Evolutionary conservation across 2,329 filamentous ascomycete species (phyloP).

Genomic region (Plenodomus biglobosus): DNA sequence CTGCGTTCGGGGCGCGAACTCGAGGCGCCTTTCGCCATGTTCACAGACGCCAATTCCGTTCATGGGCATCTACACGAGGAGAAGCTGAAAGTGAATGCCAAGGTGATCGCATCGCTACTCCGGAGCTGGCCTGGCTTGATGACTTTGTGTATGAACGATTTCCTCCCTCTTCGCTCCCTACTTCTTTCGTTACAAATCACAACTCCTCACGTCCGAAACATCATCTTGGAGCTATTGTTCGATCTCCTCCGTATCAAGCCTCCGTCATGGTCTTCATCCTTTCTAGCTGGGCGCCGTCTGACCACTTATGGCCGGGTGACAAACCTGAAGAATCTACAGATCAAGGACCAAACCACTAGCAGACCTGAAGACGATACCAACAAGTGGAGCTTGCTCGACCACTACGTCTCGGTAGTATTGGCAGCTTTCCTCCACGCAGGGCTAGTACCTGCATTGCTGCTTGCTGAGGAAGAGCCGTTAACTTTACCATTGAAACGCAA

Average conservation of each 20-base stretch:
- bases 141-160: constrained; percentile 83
- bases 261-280: constrained; percentile 92
- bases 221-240: constrained; percentile 86
- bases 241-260: constrained; percentile 85
- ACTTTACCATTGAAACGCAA: constrained; percentile 77
- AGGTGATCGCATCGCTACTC: constrained; percentile 86
- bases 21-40: constrained; percentile 81
- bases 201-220: constrained; percentile 63
- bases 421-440: constrained; percentile 83
- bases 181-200: constrained; percentile 65
- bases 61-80: constrained; percentile 58
- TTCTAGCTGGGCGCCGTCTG: constrained; percentile 84
- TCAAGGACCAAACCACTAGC: constrained; percentile 57
- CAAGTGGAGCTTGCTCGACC: constrained; percentile 79
- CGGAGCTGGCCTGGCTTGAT: constrained; percentile 94
- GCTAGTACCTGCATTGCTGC: constrained; percentile 56
- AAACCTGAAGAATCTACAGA: constrained; percentile 68
- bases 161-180: constrained; percentile 80
- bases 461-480: constrained; percentile 68
- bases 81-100: constrained; percentile 80
- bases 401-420: constrained; percentile 87
- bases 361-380: constrained; percentile 66
- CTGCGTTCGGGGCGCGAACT: constrained; percentile 87
- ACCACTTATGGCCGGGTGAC: constrained; percentile 97
- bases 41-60: constrained; percentile 74